Base-by-base conservation (phyloP, 495 filamentous ascomycete genomes). In the Cercophora samala region DNA sequence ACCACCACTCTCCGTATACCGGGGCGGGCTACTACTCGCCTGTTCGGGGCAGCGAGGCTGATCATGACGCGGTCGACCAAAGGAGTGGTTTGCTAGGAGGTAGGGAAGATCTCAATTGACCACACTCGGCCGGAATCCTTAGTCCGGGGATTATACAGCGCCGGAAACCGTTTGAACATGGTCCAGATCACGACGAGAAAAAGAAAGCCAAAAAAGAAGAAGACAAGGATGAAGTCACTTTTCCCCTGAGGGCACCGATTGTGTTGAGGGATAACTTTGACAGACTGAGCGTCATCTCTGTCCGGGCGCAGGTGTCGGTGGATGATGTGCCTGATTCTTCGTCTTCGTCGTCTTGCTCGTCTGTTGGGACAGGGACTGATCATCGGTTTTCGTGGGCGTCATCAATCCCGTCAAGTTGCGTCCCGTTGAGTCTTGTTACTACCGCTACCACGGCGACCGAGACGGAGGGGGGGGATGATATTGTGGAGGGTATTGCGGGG, bases 91-190 rank as follows among this genome's bases (percentile, higher is more conserved):
- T 68, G 52, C 26, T 66, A 25, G 63, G 60, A 19, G 64, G 64
- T 17, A 59, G 22, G 19, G 66, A 63, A 24, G 63, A 66, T 8
- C 54, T 63, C 54, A 54, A 71, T 69, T 75, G 73, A 75, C 73
- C 71, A 75, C 69, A 65, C 73, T 73, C 73, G 71, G 73, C 37
- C 37, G 37, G 13, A 46, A 1, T 46, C 37, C 15, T 46, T 13
- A 46, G 37, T 46, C 37, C 37, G 37, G 37, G 37, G 37, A 46
- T 46, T 46, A 9, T 11, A 17, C 37, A 46, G 13, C 37, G 5
- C 5, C 37, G 37, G 37, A 46, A 46, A 55, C 46, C 60, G 13
- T 15, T 59, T 58, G 55, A 29, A 52, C 58, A 23, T 23, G 53
- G 32, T 4, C 2, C 8, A 62, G 61, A 42, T 61, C 21, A 60